These are phyloP conservation scores for Xylariomycetidae sp. DNA, from an alignment of 2,329 filamentous ascomycete species.

Conservation along the genomic window DNA sequence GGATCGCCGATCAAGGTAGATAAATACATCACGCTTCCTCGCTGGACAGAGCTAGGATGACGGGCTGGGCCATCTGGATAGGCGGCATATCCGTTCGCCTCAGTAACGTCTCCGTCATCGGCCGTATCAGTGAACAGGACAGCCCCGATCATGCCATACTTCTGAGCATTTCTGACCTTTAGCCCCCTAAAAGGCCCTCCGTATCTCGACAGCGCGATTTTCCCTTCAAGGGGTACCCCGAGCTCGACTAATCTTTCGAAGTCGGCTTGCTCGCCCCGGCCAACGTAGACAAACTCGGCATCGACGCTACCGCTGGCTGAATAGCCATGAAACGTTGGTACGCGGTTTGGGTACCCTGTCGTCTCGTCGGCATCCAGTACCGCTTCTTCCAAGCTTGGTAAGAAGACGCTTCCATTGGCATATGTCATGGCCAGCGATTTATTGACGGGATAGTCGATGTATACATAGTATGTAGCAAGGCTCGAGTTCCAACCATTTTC, in stretches of 20 bases:
- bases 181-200: slow-evolving; percentile 73
- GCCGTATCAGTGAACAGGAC: slow-evolving; percentile 72
- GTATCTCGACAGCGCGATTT: slow-evolving; percentile 75
- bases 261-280: slow-evolving; percentile 70
- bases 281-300: slow-evolving; percentile 70
- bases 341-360: slow-evolving; percentile 59
- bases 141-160: slow-evolving; percentile 68
- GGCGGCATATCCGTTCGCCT: slow-evolving; percentile 65
- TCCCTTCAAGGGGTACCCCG: slow-evolving; percentile 66
- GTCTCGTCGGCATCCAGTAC: slow-evolving; percentile 70
- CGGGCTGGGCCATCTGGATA: slow-evolving; percentile 76
- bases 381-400: slow-evolving; percentile 68
- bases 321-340: slow-evolving; percentile 81
- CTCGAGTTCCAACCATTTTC: slow-evolving; percentile 25
- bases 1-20: slow-evolving; percentile 60
- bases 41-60: slow-evolving; percentile 72
- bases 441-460: slow-evolving; percentile 47
- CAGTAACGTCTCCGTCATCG: slow-evolving; percentile 70
- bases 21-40: slow-evolving; percentile 71
- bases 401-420: slow-evolving; percentile 45
- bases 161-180: slow-evolving; percentile 79
- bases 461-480: slow-evolving; percentile 25
- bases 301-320: slow-evolving; percentile 74
- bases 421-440: slow-evolving; percentile 42
- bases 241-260: slow-evolving; percentile 66